These are phyloP conservation scores for Neofusicoccum umdonicola DNA, from an alignment of 2,329 filamentous ascomycete genomes.

Conservation along the genomic window DNA sequence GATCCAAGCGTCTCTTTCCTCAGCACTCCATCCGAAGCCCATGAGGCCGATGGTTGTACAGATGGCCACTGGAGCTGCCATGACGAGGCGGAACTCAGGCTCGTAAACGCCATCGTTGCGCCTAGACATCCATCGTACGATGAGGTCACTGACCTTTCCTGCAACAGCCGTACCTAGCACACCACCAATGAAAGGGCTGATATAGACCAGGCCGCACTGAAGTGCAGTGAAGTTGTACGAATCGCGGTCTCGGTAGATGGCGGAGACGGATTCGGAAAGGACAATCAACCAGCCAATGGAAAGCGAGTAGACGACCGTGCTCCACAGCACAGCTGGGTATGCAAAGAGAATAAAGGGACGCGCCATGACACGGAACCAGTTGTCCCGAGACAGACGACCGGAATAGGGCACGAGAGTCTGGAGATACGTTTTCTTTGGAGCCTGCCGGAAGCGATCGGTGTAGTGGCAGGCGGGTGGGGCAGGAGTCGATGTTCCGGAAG, in stretches of 20 bases:
- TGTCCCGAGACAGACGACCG: constrained; percentile 74
- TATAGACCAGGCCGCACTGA: constrained; percentile 80
- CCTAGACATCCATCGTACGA: constrained; percentile 77
- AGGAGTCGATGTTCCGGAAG: constrained; percentile 1
- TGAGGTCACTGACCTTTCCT: constrained; percentile 79
- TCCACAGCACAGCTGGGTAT: constrained; percentile 90
- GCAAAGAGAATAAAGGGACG: constrained; percentile 83
- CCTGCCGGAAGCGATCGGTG: constrained; percentile 66
- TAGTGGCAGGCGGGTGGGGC: constrained; percentile 46
- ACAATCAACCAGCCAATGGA: constrained; percentile 96
- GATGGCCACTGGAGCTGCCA: constrained; percentile 77
- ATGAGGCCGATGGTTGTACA: constrained; percentile 83
- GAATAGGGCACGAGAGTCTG: constrained; percentile 76
- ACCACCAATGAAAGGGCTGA: constrained; percentile 85
- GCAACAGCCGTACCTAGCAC: constrained; percentile 89
- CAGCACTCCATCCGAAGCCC: constrained; percentile 92
- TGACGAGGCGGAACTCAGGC: constrained; percentile 86
- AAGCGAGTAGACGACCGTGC: constrained; percentile 76
- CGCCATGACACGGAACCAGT: constrained; percentile 73
- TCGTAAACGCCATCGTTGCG: constrained; percentile 93
- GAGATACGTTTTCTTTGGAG: constrained; percentile 66
- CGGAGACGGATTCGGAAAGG: constrained; percentile 79
- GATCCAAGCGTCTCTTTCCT: constrained; percentile 75
- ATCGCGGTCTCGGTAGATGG: constrained; percentile 68
- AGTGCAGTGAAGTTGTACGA: constrained; percentile 79